A percentile compares a stretch with the other conserved stretches of the same genome.
These are phyloP conservation scores for Pichia sp. DNA, from an alignment of 1,139 yeast species.

Conservation along the genomic window DNA sequence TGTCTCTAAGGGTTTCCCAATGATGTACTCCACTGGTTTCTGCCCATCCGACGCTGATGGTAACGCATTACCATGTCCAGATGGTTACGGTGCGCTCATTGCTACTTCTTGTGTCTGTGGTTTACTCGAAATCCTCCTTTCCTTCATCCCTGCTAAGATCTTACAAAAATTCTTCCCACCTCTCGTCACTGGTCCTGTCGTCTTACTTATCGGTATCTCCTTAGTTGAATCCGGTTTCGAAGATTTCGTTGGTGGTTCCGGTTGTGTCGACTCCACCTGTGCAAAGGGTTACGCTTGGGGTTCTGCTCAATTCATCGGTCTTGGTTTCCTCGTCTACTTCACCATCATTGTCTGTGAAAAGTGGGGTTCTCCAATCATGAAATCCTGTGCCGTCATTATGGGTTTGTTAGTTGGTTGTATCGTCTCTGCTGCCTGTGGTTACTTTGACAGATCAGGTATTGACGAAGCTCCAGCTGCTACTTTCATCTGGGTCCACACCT, in stretches of 20 bases:
- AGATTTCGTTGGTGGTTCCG: slow-evolving; percentile 90
- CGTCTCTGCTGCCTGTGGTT: slow-evolving; percentile 88
- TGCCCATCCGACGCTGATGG: slow-evolving; percentile 66
- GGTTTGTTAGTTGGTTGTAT: slow-evolving; percentile 87
- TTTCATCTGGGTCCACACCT: slow-evolving; percentile 85
- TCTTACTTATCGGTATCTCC: slow-evolving; percentile 71
- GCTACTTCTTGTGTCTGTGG: slow-evolving; percentile 82
- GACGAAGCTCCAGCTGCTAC: slow-evolving; percentile 79
- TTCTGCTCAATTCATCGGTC: slow-evolving; percentile 78
- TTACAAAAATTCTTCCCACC: slow-evolving; percentile 82
- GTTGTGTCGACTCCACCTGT: slow-evolving; percentile 46
- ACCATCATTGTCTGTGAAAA: slow-evolving; percentile 74
- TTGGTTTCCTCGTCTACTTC: slow-evolving; percentile 78
- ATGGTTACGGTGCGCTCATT: slow-evolving; percentile 83
- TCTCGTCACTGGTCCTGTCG: slow-evolving; percentile 90
- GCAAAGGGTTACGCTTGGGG: slow-evolving; percentile 71
- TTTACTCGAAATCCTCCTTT: slow-evolving; percentile 63
- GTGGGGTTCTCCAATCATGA: slow-evolving; percentile 95
- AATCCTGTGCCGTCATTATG: slow-evolving; percentile 84
- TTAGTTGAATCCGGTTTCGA: slow-evolving; percentile 69
- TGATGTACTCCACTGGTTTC: slow-evolving; percentile 72
- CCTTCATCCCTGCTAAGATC: slow-evolving; percentile 71
- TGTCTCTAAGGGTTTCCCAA: slow-evolving; percentile 70
- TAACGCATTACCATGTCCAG: slow-evolving; percentile 74
- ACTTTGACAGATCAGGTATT: slow-evolving; percentile 58